These are phyloP conservation scores for Hypoxylon sp. DNA, from an alignment of 2,329 filamentous ascomycete species.

Conservation along the genomic window DNA sequence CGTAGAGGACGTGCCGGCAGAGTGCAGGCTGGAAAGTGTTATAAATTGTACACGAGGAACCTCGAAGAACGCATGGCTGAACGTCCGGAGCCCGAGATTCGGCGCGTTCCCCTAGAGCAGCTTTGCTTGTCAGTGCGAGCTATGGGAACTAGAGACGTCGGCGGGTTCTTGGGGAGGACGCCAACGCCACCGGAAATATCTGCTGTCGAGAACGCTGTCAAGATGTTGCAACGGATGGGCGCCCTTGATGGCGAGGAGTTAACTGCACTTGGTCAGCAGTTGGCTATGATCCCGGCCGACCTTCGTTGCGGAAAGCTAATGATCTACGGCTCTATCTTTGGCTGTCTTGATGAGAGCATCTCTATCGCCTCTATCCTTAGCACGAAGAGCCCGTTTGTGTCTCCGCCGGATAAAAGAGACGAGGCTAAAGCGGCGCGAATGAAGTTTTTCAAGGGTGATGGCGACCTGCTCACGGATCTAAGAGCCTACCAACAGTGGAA, in stretches of 20 bases:
- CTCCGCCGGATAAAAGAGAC: constrained; percentile 85
- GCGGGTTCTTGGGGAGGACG: constrained; percentile 84
- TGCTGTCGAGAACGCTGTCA: constrained; percentile 88
- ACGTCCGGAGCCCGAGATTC: constrained; percentile 92
- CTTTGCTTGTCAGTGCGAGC: constrained; percentile 94
- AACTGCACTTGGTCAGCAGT: constrained; percentile 91
- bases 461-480: constrained; percentile 90
- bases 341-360: constrained; percentile 89
- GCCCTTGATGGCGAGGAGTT: constrained; percentile 88
- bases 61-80: constrained; percentile 90
- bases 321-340: constrained; percentile 94
- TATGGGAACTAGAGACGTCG: constrained; percentile 90
- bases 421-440: constrained; percentile 83
- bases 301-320: constrained; percentile 94
- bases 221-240: constrained; percentile 85
- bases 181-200: constrained; percentile 89
- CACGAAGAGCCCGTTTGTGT: constrained; percentile 87
- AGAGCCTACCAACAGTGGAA: constrained; percentile 88
- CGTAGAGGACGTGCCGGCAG: constrained; percentile 92
- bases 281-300: constrained; percentile 96
- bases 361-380: constrained; percentile 95
- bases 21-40: constrained; percentile 91
- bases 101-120: constrained; percentile 92
- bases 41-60: constrained; percentile 92
- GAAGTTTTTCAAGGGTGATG: constrained; percentile 81